Evolutionary conservation across 2,329 filamentous ascomycete species (phyloP), one percentile per base, ranked within the genome.

Genomic region (Epichloe aotearoae): DNA sequence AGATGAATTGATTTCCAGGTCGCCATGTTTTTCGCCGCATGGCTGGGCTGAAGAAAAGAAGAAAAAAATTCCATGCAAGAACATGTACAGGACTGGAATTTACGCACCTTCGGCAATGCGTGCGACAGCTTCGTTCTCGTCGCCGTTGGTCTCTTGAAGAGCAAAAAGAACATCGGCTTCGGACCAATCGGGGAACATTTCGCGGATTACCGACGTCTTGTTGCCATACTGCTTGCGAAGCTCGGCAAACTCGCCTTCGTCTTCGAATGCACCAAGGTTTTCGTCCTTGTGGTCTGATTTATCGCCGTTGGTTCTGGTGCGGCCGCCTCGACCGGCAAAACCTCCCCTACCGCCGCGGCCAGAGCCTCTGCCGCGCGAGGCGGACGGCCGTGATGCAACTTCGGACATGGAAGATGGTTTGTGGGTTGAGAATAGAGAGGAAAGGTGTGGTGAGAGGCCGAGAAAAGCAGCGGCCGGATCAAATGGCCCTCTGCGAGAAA

Each of bases 151-250:
- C 74, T 98, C 93, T 69, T 95, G 82, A 53, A 98, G 77, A 55
- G 90, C 90, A 67, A 93, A 93, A 57, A 97, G 82, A 56, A 97
- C 81, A 68, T 97, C 91, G 68, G 90, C 88, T 64, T 95, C 88
- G 60, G 89, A 91, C 93, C 91, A 97, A 69, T 89, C 85, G 53
- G 88, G 82, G 73, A 95, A 96, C 73, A 97, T 83, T 68, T 95
- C 90, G 73, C 88, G 89, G 66, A 98, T 82, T 62, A 84, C 82
- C 55, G 76, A 75, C 61, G 95, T 79, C 72, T 91, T 87, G 63
- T 74, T 73, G 62, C 85, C 79, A 66, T 95, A 93, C 68, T 87
- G 83, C 75, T 88, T 89, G 79, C 94, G 94, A 66, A 97, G 82
- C 71, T 94, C 82, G 64, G 85, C 87, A 58, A 97, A 79, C 69